These are phyloP conservation scores for Floccularia luteovirens DNA, from an alignment of 768 basidiomycete genomes.

Conservation along the genomic window DNA sequence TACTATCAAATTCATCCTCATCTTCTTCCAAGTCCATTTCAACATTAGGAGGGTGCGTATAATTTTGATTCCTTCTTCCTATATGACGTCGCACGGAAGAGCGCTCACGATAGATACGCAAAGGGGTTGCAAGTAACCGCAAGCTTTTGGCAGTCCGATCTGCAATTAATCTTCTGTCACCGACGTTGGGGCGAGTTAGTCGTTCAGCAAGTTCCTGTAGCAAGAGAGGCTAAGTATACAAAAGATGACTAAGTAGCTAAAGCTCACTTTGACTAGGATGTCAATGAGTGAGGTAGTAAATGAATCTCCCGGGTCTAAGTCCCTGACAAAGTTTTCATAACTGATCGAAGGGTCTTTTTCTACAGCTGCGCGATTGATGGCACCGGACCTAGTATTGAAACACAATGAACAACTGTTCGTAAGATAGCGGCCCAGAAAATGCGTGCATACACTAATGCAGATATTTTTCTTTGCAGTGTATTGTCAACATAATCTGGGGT, in stretches of 20 bases:
- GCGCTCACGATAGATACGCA: constrained; percentile 44
- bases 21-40: constrained; percentile 61
- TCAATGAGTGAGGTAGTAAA: constrained; percentile 74
- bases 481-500: constrained; percentile 67
- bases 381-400: constrained; percentile 50
- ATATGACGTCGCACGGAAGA: constrained; percentile 21
- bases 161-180: constrained; percentile 57
- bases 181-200: constrained; percentile 39
- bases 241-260: not conserved
- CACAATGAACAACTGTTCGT: constrained; percentile 1
- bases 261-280: constrained; percentile 64
- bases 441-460: constrained; percentile 60
- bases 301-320: constrained; percentile 72
- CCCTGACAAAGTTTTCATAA: constrained; percentile 71
- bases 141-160: constrained; percentile 61
- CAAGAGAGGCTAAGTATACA: constrained; percentile 1
- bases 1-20: constrained; percentile 51
- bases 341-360: constrained; percentile 65
- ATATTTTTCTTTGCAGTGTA: constrained; percentile 68
- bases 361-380: constrained; percentile 59
- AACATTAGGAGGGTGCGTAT: constrained; percentile 41
- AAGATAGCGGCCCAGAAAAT: not conserved
- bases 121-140: constrained; percentile 43
- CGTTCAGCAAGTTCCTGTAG: constrained; percentile 73
- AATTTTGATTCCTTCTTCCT: constrained; percentile 33